phyloP scores from a whole-genome alignment of 2,329 filamentous ascomycete genomes.

The Alternaria sp. region DNA sequence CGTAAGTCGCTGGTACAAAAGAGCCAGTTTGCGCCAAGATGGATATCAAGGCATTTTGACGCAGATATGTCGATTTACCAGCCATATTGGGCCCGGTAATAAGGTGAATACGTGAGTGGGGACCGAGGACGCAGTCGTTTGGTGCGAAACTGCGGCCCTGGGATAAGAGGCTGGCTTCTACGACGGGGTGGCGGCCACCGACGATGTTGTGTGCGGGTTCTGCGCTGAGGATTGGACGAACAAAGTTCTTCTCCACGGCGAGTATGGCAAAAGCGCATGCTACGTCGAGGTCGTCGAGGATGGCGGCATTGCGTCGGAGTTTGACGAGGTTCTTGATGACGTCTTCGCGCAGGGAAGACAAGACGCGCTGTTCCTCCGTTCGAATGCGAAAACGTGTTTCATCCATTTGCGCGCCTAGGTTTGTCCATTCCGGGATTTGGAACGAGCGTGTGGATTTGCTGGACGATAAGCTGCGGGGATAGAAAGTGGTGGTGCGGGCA shows the following conservation, averaged over 20 bases:
- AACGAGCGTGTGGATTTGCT: constrained; percentile 88
- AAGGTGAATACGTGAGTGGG: constrained; percentile 73
- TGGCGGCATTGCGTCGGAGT: constrained; percentile 86
- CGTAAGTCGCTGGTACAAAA: constrained; percentile 89
- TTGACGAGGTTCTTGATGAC: constrained; percentile 86
- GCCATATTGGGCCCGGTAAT: constrained; percentile 96
- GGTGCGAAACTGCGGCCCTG: constrained; percentile 83
- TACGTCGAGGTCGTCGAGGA: constrained; percentile 93
- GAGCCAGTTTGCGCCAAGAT: constrained; percentile 92
- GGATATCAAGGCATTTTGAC: constrained; percentile 93
- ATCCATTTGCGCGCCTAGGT: constrained; percentile 81
- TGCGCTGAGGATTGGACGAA: constrained; percentile 76
- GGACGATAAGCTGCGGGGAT: constrained; percentile 70
- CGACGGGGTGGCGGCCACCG: constrained; percentile 89
- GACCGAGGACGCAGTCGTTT: constrained; percentile 88
- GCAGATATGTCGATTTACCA: constrained; percentile 93
- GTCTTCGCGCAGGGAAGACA: constrained; percentile 74
- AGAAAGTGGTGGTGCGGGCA: constrained; percentile 43
- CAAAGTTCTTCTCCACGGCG: constrained; percentile 76
- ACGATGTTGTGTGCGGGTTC: constrained; percentile 75
- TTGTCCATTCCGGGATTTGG: constrained; percentile 83
- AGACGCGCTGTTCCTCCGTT: constrained; percentile 83
- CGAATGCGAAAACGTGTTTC: constrained; percentile 80
- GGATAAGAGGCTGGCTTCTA: constrained; percentile 81
- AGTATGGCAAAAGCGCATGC: constrained; percentile 84